Conservation (phyloP, 768 basidiomycete species). For the Gymnopilus dilepis region DNA sequence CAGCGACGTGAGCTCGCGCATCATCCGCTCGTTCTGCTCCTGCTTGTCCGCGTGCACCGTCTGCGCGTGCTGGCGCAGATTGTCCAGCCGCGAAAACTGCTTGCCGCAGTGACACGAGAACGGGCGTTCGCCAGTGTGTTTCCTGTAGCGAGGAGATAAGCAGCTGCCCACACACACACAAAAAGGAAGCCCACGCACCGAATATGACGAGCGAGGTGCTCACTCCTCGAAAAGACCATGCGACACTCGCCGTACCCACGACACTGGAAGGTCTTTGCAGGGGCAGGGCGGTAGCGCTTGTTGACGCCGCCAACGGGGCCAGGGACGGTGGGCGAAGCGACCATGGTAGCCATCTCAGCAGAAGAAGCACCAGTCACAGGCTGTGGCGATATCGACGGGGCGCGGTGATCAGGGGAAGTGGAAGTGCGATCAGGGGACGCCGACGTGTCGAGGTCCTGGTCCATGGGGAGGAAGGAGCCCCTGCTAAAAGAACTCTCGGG, state of each 20-base stretch:
- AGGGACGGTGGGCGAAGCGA: slow-evolving; percentile 30
- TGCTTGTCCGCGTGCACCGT: slow-evolving; percentile 96
- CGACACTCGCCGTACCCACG: slow-evolving; percentile 93
- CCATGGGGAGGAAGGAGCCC: slow-evolving; percentile 7
- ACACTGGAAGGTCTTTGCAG: slow-evolving; percentile 95
- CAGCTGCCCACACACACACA: slow-evolving; percentile 19
- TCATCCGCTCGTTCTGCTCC: slow-evolving; percentile 88
- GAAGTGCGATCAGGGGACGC: slow-evolving; percentile 27
- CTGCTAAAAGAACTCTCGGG: slow-evolving; percentile 17
- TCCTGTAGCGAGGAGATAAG: slow-evolving; percentile 53
- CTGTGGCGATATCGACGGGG: not conserved
- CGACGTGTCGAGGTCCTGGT: slow-evolving; percentile 17
- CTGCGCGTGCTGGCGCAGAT: slow-evolving; percentile 95
- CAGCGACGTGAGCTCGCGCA: slow-evolving; percentile 84
- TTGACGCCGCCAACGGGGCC: slow-evolving; percentile 31
- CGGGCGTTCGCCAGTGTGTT: slow-evolving; percentile 97
- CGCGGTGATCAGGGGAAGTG: slow-evolving; percentile 14
- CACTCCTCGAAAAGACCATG: slow-evolving; percentile 95
- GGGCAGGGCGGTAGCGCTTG: slow-evolving; percentile 81
- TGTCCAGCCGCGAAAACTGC: slow-evolving; percentile 95
- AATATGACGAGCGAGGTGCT: slow-evolving; percentile 95
- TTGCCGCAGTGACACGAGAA: slow-evolving; percentile 96
- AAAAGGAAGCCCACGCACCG: slow-evolving; percentile 56
- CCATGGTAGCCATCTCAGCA: slow-evolving; percentile 27
- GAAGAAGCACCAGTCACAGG: not conserved